These are phyloP conservation scores for Hymenoscyphus repandus DNA, from an alignment of 2,329 filamentous ascomycete species.

Conservation along the genomic window DNA sequence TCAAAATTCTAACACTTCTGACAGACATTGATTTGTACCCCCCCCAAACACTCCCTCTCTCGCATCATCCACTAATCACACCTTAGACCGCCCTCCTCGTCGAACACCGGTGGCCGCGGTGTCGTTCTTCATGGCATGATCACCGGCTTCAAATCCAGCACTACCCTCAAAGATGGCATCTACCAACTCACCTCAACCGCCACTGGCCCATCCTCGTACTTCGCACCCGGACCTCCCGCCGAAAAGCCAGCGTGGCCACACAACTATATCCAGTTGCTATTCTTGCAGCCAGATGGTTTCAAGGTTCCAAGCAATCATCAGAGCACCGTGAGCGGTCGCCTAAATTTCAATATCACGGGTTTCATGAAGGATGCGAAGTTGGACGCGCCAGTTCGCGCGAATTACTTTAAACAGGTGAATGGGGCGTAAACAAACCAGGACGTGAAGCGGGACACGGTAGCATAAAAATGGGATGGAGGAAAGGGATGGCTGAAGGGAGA, in stretches of 20 bases:
- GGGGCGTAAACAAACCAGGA: conserved; percentile 1
- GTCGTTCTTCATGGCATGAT: conserved; percentile 11
- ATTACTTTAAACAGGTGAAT: conserved; percentile 11
- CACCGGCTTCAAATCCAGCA: conserved; percentile 11
- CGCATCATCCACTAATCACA: not conserved
- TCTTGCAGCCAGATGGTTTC: conserved; percentile 9
- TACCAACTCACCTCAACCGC: conserved; percentile 9
- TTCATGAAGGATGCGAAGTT: conserved; percentile 9
- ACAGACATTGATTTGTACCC: conserved; percentile 14
- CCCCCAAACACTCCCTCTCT: not conserved
- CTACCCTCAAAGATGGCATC: conserved; percentile 1
- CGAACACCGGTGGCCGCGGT: conserved; percentile 3
- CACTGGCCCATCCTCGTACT: conserved; percentile 10
- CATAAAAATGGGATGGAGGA: too few species aligned
- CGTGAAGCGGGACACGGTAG: too few species aligned
- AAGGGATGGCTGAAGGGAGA: too few species aligned
- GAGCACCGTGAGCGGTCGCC: conserved; percentile 5
- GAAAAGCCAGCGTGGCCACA: conserved; percentile 13
- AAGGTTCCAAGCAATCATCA: conserved; percentile 6
- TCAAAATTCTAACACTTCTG: not conserved
- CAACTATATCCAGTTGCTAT: conserved; percentile 14
- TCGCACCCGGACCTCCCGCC: conserved; percentile 10
- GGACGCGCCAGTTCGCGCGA: conserved; percentile 8
- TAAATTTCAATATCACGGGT: conserved; percentile 13
- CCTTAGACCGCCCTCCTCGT: not conserved